Conservation (phyloP, 176 grass and related monocot genomes). For the Bothriochloa decipiens region DNA sequence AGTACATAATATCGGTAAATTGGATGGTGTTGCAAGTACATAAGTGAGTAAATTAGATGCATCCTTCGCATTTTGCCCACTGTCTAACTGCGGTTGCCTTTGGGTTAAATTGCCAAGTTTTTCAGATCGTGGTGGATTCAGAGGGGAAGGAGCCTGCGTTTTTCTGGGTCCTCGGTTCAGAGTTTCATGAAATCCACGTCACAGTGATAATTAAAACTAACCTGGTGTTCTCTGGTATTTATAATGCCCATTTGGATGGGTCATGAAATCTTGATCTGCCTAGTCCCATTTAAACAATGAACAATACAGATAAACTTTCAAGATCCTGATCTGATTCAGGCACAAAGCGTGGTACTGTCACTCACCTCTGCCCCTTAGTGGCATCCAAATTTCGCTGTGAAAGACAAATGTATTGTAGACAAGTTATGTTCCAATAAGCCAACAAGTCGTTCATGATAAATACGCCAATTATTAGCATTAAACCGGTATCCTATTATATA, state of each 20-base stretch:
- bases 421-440: not conserved
- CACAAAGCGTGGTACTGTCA: not conserved
- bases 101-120: not conserved
- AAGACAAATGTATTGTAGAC: not conserved
- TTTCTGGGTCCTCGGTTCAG: not conserved
- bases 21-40: not conserved
- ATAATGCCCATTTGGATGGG: not conserved
- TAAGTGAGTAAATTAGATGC: not conserved
- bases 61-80: no score
- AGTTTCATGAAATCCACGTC: no score
- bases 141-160: not conserved
- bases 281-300: not conserved
- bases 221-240: not conserved
- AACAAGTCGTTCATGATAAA: not conserved
- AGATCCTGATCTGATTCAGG: not conserved
- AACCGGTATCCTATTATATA: conserved; percentile 10
- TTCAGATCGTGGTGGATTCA: not conserved
- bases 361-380: not conserved
- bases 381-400: not conserved
- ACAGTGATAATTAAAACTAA: not conserved
- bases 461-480: conserved; percentile 17
- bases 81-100: not conserved
- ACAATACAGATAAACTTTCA: not conserved
- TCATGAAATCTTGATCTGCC: not conserved
- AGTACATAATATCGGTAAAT: not conserved